phyloP scores from a whole-genome alignment of 805 yeast species.

The Candida coquimbonensis region DNA sequence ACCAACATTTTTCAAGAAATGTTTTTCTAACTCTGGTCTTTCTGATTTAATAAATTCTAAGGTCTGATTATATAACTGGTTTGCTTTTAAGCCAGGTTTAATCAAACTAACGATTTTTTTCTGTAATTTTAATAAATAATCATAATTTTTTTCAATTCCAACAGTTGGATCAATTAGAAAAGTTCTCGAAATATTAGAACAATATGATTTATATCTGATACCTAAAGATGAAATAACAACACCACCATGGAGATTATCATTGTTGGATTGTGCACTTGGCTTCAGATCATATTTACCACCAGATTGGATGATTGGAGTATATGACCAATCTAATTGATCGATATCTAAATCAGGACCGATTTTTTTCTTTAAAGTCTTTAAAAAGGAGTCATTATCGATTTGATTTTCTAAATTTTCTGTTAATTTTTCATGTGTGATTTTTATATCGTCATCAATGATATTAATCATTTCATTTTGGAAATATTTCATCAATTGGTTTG shows the following conservation, averaged over 20 bases:
- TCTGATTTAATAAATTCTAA: constrained; percentile 51
- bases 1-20: constrained; percentile 76
- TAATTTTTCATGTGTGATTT: constrained; percentile 63
- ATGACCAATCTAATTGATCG: constrained; percentile 84
- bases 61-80: constrained; percentile 62
- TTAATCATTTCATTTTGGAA: constrained; percentile 85
- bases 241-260: constrained; percentile 60
- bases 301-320: constrained; percentile 84
- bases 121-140: constrained; percentile 65
- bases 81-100: constrained; percentile 55
- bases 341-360: constrained; percentile 67
- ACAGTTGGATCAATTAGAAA: constrained; percentile 84
- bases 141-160: constrained; percentile 73
- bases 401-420: constrained; percentile 73
- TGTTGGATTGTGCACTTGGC: constrained; percentile 74
- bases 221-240: constrained; percentile 82
- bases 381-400: constrained; percentile 72
- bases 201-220: constrained; percentile 79
- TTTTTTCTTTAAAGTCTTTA: constrained; percentile 46
- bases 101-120: constrained; percentile 49
- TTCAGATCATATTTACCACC: constrained; percentile 79
- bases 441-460: constrained; percentile 79
- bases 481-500: constrained; percentile 70
- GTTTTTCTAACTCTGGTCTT: constrained; percentile 55
- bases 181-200: constrained; percentile 83